These are phyloP conservation scores for Naganishia sp. DNA, from an alignment of 1,284 basidiomycete genomes.

Conservation along the genomic window DNA sequence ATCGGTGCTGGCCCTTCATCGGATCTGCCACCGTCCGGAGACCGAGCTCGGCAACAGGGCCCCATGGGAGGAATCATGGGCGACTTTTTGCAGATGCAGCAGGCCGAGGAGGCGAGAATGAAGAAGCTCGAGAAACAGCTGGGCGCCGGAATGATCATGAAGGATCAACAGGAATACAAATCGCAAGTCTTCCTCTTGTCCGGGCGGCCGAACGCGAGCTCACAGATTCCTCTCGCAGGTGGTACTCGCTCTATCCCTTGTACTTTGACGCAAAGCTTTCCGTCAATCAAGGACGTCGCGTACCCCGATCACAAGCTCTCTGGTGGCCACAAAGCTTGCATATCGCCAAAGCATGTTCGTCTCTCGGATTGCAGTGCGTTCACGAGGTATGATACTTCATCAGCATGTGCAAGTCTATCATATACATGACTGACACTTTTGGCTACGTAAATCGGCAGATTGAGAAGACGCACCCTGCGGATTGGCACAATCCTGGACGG, in stretches of 20 bases:
- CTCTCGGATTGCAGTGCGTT: slow-evolving; percentile 73
- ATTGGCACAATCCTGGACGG: slow-evolving; percentile 94
- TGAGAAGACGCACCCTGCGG: slow-evolving; percentile 83
- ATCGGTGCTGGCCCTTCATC: not conserved
- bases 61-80: slow-evolving; percentile 55
- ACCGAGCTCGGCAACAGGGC: not conserved
- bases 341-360: slow-evolving; percentile 78
- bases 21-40: slow-evolving; percentile 10
- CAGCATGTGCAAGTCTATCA: too few relatives aligned
- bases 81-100: slow-evolving; percentile 53
- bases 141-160: slow-evolving; percentile 40
- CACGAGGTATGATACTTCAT: slow-evolving; percentile 65
- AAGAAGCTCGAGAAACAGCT: slow-evolving; percentile 49
- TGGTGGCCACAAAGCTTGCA: slow-evolving; percentile 94
- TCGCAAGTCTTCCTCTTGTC: slow-evolving; percentile 39
- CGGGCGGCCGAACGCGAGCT: not conserved
- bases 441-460: slow-evolving; percentile 43
- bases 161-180: slow-evolving; percentile 50
- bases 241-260: slow-evolving; percentile 93
- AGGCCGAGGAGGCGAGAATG: slow-evolving; percentile 51
- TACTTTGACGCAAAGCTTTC: slow-evolving; percentile 95
- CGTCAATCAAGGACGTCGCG: slow-evolving; percentile 75
- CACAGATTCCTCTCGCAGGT: slow-evolving; percentile 58
- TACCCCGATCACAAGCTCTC: slow-evolving; percentile 74
- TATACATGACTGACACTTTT: not conserved